Percentiles rank a stretch among this genome's conserved stretches.
These are phyloP conservation scores for Mycena rosella DNA, from an alignment of 768 basidiomycete species.

Conservation along the genomic window DNA sequence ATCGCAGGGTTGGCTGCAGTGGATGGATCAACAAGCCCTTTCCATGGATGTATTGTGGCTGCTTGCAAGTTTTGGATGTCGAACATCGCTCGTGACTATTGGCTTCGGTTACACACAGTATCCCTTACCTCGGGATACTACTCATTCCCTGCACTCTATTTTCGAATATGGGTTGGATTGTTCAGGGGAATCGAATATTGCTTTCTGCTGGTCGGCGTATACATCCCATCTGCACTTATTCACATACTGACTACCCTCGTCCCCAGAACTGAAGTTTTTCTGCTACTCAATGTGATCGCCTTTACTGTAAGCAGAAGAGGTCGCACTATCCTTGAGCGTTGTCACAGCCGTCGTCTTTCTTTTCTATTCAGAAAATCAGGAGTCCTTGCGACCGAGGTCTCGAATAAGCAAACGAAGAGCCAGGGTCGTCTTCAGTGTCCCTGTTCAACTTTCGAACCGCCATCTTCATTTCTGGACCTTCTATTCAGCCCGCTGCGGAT, in stretches of 20 bases:
- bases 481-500: constrained; percentile 1
- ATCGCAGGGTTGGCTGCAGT: background rate
- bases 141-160: background rate
- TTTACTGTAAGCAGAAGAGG: constrained; percentile 2
- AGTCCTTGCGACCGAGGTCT: constrained; percentile 3
- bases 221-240: constrained; percentile 6
- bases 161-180: background rate
- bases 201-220: constrained; percentile 5
- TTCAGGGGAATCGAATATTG: constrained; percentile 8
- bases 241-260: constrained; percentile 3
- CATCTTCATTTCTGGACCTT: constrained; percentile 14
- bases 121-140: constrained; percentile 5
- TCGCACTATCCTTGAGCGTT: constrained; percentile 8
- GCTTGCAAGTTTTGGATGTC: constrained; percentile 8
- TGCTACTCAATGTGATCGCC: constrained; percentile 11
- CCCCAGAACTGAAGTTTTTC: constrained; percentile 13
- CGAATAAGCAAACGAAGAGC: constrained; percentile 8
- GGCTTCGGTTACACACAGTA: constrained; percentile 3
- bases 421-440: background rate
- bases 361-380: background rate
- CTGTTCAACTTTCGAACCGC: background rate
- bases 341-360: constrained; percentile 11
- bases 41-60: constrained; percentile 1
- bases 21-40: background rate
- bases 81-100: constrained; percentile 1